Percentiles rank a stretch among this genome's conserved stretches.
phyloP scores from a whole-genome alignment of 805 yeast genomes.

The Saitoella complicata region DNA sequence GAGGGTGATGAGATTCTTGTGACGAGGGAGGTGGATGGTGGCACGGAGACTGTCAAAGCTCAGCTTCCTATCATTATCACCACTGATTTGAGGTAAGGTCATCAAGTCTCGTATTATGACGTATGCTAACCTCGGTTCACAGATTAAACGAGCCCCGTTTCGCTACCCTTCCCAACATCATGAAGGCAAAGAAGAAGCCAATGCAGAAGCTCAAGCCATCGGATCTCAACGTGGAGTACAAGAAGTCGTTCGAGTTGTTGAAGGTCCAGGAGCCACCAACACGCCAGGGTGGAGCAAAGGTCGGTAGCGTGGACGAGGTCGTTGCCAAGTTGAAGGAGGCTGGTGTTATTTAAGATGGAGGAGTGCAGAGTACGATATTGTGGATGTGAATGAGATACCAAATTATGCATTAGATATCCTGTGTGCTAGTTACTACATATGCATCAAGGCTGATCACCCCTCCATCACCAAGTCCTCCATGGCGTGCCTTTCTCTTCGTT shows the following conservation, averaged over 20 bases:
- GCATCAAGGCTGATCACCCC: too few species aligned
- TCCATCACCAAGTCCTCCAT: too few species aligned
- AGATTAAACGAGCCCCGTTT: slow-evolving; percentile 79
- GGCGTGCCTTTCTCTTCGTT: too few species aligned
- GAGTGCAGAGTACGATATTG: too few species aligned
- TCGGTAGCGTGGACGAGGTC: slow-evolving; percentile 67
- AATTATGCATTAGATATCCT: not conserved
- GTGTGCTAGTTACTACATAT: too few species aligned
- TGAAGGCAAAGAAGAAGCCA: slow-evolving; percentile 98
- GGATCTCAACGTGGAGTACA: slow-evolving; percentile 56
- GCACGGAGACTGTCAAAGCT: slow-evolving; percentile 67
- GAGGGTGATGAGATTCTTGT: slow-evolving; percentile 42
- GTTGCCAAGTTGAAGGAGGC: slow-evolving; percentile 58
- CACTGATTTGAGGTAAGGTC: slow-evolving; percentile 55
- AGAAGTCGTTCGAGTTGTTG: slow-evolving; percentile 48
- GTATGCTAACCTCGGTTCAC: too few species aligned
- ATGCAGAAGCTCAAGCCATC: slow-evolving; percentile 44
- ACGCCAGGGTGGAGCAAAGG: slow-evolving; percentile 69
- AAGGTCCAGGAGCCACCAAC: slow-evolving; percentile 52
- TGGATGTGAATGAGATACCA: not conserved
- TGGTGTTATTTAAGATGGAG: slow-evolving; percentile 37
- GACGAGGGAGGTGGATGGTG: slow-evolving; percentile 91
- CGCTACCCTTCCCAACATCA: slow-evolving; percentile 87
- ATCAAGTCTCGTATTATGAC: too few species aligned
- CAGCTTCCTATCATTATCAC: slow-evolving; percentile 74